Evolutionary conservation across 257 asterid genomes (phyloP), one percentile per base, ranked within the genome.

Genomic region (Scutellaria baicalensis): DNA sequence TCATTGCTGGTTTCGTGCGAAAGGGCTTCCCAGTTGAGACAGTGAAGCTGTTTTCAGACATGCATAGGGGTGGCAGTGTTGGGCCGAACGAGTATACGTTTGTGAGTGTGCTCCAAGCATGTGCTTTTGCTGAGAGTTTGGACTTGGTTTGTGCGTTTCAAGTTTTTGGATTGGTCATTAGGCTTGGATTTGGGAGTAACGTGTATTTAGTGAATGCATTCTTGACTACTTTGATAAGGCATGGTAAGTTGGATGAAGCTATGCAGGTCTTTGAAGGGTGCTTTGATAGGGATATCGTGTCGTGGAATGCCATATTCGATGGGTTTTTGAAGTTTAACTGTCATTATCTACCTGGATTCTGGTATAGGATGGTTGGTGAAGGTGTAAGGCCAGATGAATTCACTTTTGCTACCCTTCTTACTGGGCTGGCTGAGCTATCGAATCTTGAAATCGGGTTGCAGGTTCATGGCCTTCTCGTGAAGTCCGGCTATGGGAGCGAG

Each of bases 221-320:
- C 66, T 50, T 84, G 80, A 84, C 91, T 31, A 74, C 77, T 66
- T 71, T 87, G 78, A 84, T 84, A 16, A 82, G 90, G 77, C 86
- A 82, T 39, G 75, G 75, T 11, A 72, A 72, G 81, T 72, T 87
- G 10, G 65, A 58, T 12, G 89, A 85, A 78, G 95, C 96, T 35
- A 6, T 78, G 0, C 69, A 58, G 43, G 76, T 80, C 61, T 89
- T 87, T 35, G 81, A 89, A 65, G 77, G 69, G 77, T 79, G 79
- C 51, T 23, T 14, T 0, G 8, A 75, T 8, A 81, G 54, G 72
- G 95, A 89, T 71, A 74, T 49, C 40, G 92, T 89, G 11, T 83
- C 95, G n/a, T 89, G 95, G 95, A 90, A 87, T 76, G 89, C 96
- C 14, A 59, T 90, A 66, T 49, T 88, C 7, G 84, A 82, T 49